Percentiles rank a stretch among this genome's conserved stretches.
phyloP scores from a whole-genome alignment of 257 asterid species.

The Nicotiana paniculata region DNA sequence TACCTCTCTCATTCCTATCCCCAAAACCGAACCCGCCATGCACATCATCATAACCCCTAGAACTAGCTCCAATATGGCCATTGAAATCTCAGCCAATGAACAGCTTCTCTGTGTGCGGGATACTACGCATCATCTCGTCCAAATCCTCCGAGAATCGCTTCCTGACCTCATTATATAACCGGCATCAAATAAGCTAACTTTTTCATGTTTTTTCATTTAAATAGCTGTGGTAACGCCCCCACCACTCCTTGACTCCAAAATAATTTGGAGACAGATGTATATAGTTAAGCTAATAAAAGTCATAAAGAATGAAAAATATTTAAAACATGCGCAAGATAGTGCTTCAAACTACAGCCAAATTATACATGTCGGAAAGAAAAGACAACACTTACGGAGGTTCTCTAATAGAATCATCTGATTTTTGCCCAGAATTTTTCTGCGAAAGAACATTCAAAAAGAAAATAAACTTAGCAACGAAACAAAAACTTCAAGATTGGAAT shows the following conservation, averaged over 20 bases:
- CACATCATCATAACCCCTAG: too few species aligned
- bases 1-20: too few species aligned
- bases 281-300: not conserved
- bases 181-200: not conserved
- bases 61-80: too few species aligned
- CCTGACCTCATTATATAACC: not conserved
- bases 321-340: not conserved
- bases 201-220: not conserved
- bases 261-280: not conserved
- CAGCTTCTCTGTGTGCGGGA: too few species aligned
- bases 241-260: not conserved
- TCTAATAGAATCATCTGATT: constrained; percentile 54
- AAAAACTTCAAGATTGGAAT: not conserved
- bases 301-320: not conserved
- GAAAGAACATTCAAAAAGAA: constrained; percentile 9
- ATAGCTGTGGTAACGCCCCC: not conserved
- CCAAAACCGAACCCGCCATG: too few species aligned
- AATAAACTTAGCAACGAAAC: not conserved
- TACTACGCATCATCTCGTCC: too few species aligned
- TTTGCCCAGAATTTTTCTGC: constrained; percentile 57
- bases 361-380: not conserved
- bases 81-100: too few species aligned
- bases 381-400: constrained; percentile 76
- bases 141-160: too few species aligned
- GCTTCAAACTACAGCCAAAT: not conserved